Percentiles rank a stretch among this genome's conserved stretches.
Evolutionary conservation across 1,139 yeast species (phyloP).

Genomic region (Geotrichum phurueaensis): DNA sequence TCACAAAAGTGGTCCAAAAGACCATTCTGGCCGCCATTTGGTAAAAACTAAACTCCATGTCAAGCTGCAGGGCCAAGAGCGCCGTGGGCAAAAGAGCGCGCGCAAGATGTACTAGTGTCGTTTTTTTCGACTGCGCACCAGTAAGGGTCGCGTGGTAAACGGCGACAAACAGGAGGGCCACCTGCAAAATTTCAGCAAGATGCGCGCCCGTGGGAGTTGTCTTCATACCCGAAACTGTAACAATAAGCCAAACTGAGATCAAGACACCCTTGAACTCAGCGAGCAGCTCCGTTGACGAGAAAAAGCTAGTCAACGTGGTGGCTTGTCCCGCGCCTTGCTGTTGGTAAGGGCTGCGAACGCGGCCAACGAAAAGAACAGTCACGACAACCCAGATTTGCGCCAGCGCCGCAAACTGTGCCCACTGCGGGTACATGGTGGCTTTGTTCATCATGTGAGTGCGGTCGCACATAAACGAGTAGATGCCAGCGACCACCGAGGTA

Average conservation of each 20-base stretch:
- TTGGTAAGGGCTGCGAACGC: neutral
- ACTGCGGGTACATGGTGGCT: constrained; percentile 5
- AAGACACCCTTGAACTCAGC: constrained; percentile 12
- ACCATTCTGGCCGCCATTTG: constrained; percentile 1
- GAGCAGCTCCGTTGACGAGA: neutral
- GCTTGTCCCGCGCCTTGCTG: neutral
- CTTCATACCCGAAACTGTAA: constrained; percentile 6
- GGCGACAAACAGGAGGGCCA: neutral
- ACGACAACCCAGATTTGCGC: constrained; percentile 4
- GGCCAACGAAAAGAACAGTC: neutral
- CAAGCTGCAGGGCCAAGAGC: constrained; percentile 6
- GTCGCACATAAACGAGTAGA: constrained; percentile 14
- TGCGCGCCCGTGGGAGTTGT: neutral
- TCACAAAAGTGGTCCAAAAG: neutral
- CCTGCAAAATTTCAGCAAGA: neutral
- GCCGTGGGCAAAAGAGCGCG: constrained; percentile 3
- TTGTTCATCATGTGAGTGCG: constrained; percentile 13
- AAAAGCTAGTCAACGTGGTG: neutral
- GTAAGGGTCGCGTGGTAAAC: neutral
- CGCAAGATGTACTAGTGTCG: neutral
- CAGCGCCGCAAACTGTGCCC: constrained; percentile 6
- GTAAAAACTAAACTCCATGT: constrained; percentile 12
- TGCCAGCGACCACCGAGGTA: constrained; percentile 4
- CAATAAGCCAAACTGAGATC: constrained; percentile 2
- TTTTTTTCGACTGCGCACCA: neutral